These are phyloP conservation scores for Grosmannia penicillata DNA, from an alignment of 2,329 filamentous ascomycete species.

Conservation along the genomic window DNA sequence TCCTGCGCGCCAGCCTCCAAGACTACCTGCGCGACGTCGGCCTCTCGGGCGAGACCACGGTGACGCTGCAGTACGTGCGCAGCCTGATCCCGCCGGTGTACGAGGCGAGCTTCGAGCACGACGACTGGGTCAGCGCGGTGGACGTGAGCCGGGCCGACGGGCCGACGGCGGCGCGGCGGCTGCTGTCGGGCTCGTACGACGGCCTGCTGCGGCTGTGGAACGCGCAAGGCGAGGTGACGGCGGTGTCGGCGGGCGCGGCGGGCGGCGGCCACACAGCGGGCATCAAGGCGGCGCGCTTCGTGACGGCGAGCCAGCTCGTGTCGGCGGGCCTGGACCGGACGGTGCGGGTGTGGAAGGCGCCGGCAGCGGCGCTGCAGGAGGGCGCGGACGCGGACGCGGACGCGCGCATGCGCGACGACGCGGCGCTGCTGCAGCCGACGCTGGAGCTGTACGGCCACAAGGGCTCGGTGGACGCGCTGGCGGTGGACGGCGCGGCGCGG, in stretches of 20 bases:
- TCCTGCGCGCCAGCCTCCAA: slow-evolving; percentile 76
- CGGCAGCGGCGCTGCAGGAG: no score
- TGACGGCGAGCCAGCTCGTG: slow-evolving; percentile 63
- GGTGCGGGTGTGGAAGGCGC: slow-evolving; percentile 80
- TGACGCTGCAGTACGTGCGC: slow-evolving; percentile 85
- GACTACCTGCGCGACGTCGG: slow-evolving; percentile 79
- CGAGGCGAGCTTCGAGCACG: slow-evolving; percentile 86
- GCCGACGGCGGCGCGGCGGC: slow-evolving; percentile 41
- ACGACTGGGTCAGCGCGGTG: slow-evolving; percentile 88
- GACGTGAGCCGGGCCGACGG: slow-evolving; percentile 55
- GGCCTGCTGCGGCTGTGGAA: slow-evolving; percentile 83
- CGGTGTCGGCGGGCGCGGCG: slow-evolving; percentile 52
- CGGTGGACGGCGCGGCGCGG: slow-evolving; percentile 53
- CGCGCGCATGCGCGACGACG: slow-evolving; percentile 50
- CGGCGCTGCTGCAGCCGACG: slow-evolving; percentile 40
- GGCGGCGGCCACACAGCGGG: slow-evolving; percentile 62
- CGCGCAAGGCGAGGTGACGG: slow-evolving; percentile 69
- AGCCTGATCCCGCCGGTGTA: slow-evolving; percentile 80
- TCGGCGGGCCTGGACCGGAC: slow-evolving; percentile 76
- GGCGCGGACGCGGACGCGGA: slow-evolving; percentile 48
- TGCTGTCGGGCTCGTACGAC: slow-evolving; percentile 90
- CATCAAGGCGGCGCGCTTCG: slow-evolving; percentile 70
- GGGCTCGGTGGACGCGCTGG: slow-evolving; percentile 56
- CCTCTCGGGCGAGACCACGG: slow-evolving; percentile 73
- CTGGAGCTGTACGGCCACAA: slow-evolving; percentile 22